These are phyloP conservation scores for Lentinula boryana DNA, from an alignment of 768 basidiomycete species.

Conservation along the genomic window DNA sequence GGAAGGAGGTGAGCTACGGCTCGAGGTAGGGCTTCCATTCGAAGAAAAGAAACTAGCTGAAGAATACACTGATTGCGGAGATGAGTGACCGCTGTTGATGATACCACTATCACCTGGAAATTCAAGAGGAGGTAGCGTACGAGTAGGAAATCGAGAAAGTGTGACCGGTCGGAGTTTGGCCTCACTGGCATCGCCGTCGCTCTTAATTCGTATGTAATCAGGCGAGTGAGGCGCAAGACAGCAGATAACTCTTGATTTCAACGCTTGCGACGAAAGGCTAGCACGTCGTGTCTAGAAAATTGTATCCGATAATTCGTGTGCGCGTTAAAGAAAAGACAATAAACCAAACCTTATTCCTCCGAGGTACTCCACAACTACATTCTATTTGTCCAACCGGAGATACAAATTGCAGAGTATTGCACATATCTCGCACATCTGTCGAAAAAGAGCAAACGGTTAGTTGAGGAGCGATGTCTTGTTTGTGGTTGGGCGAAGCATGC, in stretches of 20 bases:
- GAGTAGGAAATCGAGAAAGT: neutral
- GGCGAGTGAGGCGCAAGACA: neutral
- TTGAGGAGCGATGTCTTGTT: neutral
- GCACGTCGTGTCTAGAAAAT: neutral
- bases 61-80: constrained; percentile 7
- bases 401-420: neutral
- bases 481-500: neutral
- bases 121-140: neutral
- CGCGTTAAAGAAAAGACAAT: constrained; percentile 1
- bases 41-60: constrained; percentile 21
- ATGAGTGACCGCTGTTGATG: constrained; percentile 7
- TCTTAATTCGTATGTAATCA: neutral
- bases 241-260: neutral
- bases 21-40: constrained; percentile 40
- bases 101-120: neutral
- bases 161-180: neutral
- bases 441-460: neutral
- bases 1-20: constrained; percentile 37
- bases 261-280: neutral
- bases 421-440: neutral
- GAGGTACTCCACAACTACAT: neutral
- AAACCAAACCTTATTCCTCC: constrained; percentile 2
- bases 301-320: neutral
- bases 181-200: neutral
- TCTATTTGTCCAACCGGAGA: neutral